Evolutionary conservation across 768 basidiomycete genomes (phyloP).

Genomic region (Kwoniella bestiolae): DNA sequence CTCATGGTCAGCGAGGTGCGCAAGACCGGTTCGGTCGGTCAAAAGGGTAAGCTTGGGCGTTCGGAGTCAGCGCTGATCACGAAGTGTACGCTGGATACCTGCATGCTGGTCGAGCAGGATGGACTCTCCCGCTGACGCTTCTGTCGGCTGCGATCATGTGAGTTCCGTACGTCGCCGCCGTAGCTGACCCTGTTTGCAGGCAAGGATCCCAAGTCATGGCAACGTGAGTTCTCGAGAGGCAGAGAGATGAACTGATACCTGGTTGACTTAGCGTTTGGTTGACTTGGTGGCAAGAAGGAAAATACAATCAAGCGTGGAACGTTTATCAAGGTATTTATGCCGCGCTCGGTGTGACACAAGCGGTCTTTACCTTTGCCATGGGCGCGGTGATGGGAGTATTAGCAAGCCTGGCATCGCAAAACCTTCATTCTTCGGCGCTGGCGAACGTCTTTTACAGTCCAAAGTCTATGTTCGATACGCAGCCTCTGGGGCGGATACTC

Average conservation of each 20-base stretch:
- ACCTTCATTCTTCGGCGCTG: constrained; percentile 67
- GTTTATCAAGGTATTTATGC: constrained; percentile 73
- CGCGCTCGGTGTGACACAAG: constrained; percentile 66
- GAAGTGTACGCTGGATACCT: constrained; percentile 70
- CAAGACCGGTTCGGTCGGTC: constrained; percentile 65
- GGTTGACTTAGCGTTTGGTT: constrained; percentile 61
- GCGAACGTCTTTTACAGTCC: constrained; percentile 70
- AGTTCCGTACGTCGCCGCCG: constrained; percentile 35
- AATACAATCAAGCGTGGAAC: constrained; percentile 62
- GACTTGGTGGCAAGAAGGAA: constrained; percentile 72
- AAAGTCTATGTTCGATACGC: constrained; percentile 46
- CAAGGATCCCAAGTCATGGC: constrained; percentile 63
- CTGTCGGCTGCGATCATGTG: constrained; percentile 66
- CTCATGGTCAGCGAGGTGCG: constrained; percentile 69
- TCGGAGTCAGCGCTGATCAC: constrained; percentile 20
- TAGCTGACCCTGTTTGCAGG: constrained; percentile 4
- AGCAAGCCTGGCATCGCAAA: constrained; percentile 67
- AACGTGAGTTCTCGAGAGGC: constrained; percentile 56
- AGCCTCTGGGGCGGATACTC: constrained; percentile 48
- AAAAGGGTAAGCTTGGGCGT: constrained; percentile 28
- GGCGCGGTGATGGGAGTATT: constrained; percentile 66
- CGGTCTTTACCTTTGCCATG: constrained; percentile 66
- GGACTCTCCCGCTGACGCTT: constrained; percentile 64
- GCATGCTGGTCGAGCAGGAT: constrained; percentile 63
- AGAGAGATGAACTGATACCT: neutral